Percentiles rank a stretch among this genome's conserved stretches.
Conservation (phyloP, 1,284 basidiomycete genomes). For the Lentinus polychrous region DNA sequence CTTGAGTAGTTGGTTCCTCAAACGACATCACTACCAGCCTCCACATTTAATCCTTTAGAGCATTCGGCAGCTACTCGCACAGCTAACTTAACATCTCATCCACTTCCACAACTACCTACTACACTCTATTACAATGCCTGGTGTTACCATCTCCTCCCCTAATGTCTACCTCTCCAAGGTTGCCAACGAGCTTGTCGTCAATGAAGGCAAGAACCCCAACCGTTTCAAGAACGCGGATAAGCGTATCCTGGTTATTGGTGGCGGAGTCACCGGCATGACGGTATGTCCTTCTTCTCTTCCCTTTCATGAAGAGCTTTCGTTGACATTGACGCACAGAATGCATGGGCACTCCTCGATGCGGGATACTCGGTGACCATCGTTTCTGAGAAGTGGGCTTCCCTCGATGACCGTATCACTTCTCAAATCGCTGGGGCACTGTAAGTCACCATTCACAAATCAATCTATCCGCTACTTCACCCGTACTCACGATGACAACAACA, state of each 20-base stretch:
- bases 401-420: constrained; percentile 23
- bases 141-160: background rate
- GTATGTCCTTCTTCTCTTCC: constrained; percentile 7
- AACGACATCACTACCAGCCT: background rate
- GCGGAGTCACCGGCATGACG: constrained; percentile 22
- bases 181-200: constrained; percentile 11
- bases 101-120: background rate
- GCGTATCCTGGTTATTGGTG: constrained; percentile 19
- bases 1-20: background rate
- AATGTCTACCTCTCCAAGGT: constrained; percentile 14
- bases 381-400: constrained; percentile 20
- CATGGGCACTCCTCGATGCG: constrained; percentile 25
- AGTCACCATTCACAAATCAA: constrained; percentile 1
- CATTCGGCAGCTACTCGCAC: background rate
- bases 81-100: background rate
- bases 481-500: constrained; percentile 4
- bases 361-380: constrained; percentile 27
- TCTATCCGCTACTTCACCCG: background rate
- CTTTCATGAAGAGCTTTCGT: background rate
- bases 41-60: background rate
- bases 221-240: constrained; percentile 6
- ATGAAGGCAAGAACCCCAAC: constrained; percentile 12
- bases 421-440: constrained; percentile 27
- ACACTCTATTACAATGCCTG: background rate
- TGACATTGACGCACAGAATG: constrained; percentile 14